These are phyloP conservation scores for Trichothecium sympodiale DNA, from an alignment of 2,329 filamentous ascomycete genomes.

Conservation along the genomic window DNA sequence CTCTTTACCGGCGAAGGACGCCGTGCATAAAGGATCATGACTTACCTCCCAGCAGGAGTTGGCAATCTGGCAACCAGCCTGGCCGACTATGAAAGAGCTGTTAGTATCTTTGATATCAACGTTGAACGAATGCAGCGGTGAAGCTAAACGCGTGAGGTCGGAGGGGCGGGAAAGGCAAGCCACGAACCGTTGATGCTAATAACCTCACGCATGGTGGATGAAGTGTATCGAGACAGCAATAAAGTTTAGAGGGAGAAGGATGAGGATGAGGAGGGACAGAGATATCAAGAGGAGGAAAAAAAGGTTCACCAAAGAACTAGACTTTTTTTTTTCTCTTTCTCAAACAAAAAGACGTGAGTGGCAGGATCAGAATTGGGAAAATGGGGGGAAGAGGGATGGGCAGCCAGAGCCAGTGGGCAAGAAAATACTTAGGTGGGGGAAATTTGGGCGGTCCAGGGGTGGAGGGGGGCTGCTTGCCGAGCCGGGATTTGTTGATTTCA, in stretches of 20 bases:
- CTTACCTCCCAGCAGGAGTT: conserved; percentile 99
- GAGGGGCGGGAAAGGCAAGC: conserved; percentile 23
- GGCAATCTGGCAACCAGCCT: conserved; percentile 99
- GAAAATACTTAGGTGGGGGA: conserved; percentile 36
- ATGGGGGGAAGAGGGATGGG: conserved; percentile 14
- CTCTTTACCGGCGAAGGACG: background rate
- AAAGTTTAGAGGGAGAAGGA: conserved; percentile 8
- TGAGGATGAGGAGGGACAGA: conserved; percentile 13
- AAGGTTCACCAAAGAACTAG: conserved; percentile 15
- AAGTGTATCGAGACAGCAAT: conserved; percentile 11
- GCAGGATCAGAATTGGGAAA: conserved; percentile 8
- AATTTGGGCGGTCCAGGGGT: conserved; percentile 29
- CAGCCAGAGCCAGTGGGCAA: conserved; percentile 10
- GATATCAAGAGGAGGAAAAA: conserved; percentile 14
- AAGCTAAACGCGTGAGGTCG: conserved; percentile 28
- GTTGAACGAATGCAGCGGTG: conserved; percentile 17
- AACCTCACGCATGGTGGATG: conserved; percentile 88
- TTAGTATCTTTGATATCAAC: conserved; percentile 2
- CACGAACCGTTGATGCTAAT: conserved; percentile 91
- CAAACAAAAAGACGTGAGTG: no score
- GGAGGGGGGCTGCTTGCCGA: conserved; percentile 9
- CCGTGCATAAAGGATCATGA: conserved; percentile 11
- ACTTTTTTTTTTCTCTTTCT: no score
- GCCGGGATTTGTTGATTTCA: conserved; percentile 28
- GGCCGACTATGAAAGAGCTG: conserved; percentile 70